Percentiles rank a stretch among this genome's conserved stretches.
Evolutionary conservation across 208 protist species (phyloP).

Genomic region (Crithidia fasciculata): DNA sequence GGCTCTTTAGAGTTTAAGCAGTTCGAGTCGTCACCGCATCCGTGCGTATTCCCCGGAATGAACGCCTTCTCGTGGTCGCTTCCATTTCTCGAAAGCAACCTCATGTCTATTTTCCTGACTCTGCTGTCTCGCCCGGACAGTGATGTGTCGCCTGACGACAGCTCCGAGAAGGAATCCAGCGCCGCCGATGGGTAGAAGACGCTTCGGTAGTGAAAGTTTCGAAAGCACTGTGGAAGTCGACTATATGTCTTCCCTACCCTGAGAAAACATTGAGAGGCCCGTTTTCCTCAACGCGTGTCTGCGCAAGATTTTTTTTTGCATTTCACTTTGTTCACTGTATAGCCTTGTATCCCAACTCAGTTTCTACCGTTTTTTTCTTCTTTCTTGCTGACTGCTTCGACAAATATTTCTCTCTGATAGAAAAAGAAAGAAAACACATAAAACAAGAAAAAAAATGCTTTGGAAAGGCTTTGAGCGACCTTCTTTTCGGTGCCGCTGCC

Average conservation of each 20-base stretch:
- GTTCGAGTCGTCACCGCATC: constrained; percentile 78
- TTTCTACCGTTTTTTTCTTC: neutral
- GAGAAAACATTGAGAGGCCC: neutral
- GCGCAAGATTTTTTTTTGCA: neutral
- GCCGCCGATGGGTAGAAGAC: neutral
- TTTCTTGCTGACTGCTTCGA: neutral
- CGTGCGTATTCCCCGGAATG: constrained; percentile 60
- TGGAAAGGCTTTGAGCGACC: neutral
- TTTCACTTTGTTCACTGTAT: neutral
- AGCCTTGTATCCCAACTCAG: neutral
- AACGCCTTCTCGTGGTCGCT: constrained; percentile 84
- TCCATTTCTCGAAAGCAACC: constrained; percentile 63
- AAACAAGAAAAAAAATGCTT: neutral
- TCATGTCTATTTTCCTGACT: constrained; percentile 46
- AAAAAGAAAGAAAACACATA: no score
- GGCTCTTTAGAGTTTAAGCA: constrained; percentile 94
- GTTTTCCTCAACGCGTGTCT: neutral
- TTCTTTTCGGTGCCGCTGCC: no score
- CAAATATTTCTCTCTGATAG: no score
- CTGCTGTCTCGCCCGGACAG: constrained; percentile 25
- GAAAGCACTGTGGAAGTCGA: neutral
- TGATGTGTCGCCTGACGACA: constrained; percentile 16
- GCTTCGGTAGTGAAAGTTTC: neutral
- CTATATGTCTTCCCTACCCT: neutral
- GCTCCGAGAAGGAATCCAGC: constrained; percentile 18